Conservation (phyloP, 192 early-diverging fungal genomes). For the Rhizophlyctis rosea region DNA sequence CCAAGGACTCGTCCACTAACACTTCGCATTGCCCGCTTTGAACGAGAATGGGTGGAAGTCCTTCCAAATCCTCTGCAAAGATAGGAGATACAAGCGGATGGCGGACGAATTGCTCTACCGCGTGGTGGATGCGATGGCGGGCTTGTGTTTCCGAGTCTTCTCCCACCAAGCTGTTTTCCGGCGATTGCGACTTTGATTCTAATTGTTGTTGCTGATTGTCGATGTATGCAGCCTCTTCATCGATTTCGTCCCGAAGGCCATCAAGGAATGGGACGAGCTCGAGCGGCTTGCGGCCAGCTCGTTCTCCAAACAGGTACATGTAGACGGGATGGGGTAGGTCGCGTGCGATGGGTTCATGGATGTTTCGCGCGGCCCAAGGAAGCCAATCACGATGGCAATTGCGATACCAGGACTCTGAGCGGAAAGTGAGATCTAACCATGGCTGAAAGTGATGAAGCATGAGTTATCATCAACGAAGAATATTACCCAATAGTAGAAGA, state of each 20-base stretch:
- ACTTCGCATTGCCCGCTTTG: slow-evolving; percentile 43
- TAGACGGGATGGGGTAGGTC: slow-evolving; percentile 36
- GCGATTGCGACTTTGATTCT: too few relatives aligned
- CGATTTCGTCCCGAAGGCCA: not conserved
- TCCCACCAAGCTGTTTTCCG: not conserved
- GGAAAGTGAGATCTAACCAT: slow-evolving; percentile 42
- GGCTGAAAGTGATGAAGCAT: too few relatives aligned
- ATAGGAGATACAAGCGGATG: slow-evolving; percentile 48
- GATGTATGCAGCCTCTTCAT: not conserved
- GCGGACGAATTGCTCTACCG: slow-evolving; percentile 28
- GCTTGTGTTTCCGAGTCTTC: not conserved
- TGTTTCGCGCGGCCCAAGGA: slow-evolving; percentile 22
- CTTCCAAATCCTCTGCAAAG: slow-evolving; percentile 28
- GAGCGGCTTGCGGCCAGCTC: slow-evolving; percentile 3
- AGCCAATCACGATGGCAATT: slow-evolving; percentile 38
- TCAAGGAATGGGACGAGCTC: not conserved
- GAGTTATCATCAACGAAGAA: too few relatives aligned
- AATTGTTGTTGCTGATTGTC: not conserved
- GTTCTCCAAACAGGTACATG: slow-evolving; percentile 39
- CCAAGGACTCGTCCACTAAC: slow-evolving; percentile 42
- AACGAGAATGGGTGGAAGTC: slow-evolving; percentile 41
- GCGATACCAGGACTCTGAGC: slow-evolving; percentile 31
- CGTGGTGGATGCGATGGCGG: slow-evolving; percentile 17
- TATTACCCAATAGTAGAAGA: not conserved
- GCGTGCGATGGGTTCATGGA: slow-evolving; percentile 31